Percentiles rank a stretch among this genome's conserved stretches.
These are phyloP conservation scores for Luffa aegyptiaca DNA, from an alignment of 306 rosid genomes.

Conservation along the genomic window DNA sequence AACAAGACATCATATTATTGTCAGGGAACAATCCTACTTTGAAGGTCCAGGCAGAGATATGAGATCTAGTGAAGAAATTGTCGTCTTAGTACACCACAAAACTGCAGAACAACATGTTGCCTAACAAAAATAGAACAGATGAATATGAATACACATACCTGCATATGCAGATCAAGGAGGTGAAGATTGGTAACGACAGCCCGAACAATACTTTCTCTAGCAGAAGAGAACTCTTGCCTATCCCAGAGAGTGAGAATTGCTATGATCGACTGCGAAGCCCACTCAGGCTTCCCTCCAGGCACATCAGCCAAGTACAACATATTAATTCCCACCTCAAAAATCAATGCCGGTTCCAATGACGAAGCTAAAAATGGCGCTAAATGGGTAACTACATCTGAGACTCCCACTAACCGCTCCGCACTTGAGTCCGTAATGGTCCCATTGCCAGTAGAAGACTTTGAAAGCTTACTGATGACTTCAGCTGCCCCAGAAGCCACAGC, in stretches of 20 bases:
- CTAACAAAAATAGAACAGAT: not conserved
- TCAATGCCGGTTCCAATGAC: conserved; percentile 88
- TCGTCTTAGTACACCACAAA: not conserved
- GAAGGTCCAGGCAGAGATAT: not conserved
- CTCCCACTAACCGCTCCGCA: conserved; percentile 83
- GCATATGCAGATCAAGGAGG: conserved; percentile 97
- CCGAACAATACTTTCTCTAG: conserved; percentile 88
- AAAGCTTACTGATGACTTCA: conserved; percentile 69
- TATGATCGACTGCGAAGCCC: conserved; percentile 93
- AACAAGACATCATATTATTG: conserved; percentile 9
- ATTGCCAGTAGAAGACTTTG: conserved; percentile 42
- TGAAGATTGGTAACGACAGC: conserved; percentile 95
- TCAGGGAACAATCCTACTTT: not conserved
- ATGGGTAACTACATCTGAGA: conserved; percentile 87
- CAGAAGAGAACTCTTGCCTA: conserved; percentile 89
- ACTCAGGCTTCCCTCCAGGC: conserved; percentile 95
- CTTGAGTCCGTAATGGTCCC: conserved; percentile 41
- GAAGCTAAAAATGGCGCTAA: conserved; percentile 87
- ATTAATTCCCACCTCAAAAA: conserved; percentile 87
- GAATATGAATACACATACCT: conserved; percentile 35
- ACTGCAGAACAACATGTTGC: conserved; percentile 1
- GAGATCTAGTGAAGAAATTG: not conserved
- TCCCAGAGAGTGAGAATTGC: conserved; percentile 97
- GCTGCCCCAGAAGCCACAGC: conserved; percentile 82
- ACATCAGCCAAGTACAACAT: conserved; percentile 97